Evolutionary conservation across 2,329 filamentous ascomycete genomes (phyloP), one percentile per base, ranked within the genome.

Genomic region (Fusarium heterosporum): DNA sequence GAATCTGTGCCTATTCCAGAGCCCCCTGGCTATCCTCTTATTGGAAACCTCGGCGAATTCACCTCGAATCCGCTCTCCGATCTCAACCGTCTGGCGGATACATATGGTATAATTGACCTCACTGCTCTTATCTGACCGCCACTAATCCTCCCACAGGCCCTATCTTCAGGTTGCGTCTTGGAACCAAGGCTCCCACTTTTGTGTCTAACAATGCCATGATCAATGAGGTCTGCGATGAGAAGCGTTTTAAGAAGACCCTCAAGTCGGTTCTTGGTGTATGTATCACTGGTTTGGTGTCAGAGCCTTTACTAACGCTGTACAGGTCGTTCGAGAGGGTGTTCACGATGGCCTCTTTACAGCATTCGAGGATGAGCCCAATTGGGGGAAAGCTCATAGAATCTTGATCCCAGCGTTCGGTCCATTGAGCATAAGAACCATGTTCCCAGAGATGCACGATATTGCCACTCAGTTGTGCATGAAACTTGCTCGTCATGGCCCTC

Each of bases 351-450:
- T 92, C 8, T 91, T 92, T 73, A 91, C 89, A 9, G 88, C 48
- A 17, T 48, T 55, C n/a, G 72, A 78, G 9, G 82, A 83, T 4
- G 85, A 87, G 66, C 80, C 82, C 55, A 88, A 88, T 70, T 92
- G 90, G 90, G 87, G 84, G 26, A 83, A 90, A 65, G 90, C 91
- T 28, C 86, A 92, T 71, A 80, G 88, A 22, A 78, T 89, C 16
- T 78, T 93, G 53, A 84, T 90, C 71, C 89, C 90, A 0, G 89
- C 89, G 4, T 92, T 93, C 73, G 90, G 90, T 0, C 90, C 90
- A 1, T 75, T 92, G 22, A 82, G 85, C 2, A 92, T 93, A 69
- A 83, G 86, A 34, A 80, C 78, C 55, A 92, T 92, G 90, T 92
- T 90, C 63, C 82, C 85, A 61, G 87, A 89, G 70, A 90, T 90